Evolutionary conservation across 805 yeast genomes (phyloP).

Genomic region (Starmerella bombi): DNA sequence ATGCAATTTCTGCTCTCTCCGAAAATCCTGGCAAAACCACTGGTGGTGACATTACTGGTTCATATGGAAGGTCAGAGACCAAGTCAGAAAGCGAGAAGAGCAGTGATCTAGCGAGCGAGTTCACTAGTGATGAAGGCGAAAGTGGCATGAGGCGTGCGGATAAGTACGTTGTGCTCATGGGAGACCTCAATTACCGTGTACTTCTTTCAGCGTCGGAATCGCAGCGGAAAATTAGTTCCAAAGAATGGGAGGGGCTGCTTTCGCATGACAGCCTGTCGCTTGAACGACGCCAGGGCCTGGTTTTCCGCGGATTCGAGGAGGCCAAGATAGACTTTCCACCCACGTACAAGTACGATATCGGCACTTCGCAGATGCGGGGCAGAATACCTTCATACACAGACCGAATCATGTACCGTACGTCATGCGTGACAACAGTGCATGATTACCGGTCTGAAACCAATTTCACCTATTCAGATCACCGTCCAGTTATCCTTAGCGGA

Average conservation of each 20-base stretch:
- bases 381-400: slow-evolving; percentile 51
- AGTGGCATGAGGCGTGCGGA: neutral
- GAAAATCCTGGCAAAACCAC: neutral
- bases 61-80: too few species aligned
- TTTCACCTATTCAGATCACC: slow-evolving; percentile 38
- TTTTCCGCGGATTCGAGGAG: slow-evolving; percentile 38
- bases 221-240: slow-evolving; percentile 23
- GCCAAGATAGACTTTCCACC: slow-evolving; percentile 39
- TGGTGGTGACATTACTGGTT: neutral
- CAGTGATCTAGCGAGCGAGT: neutral
- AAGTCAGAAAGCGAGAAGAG: neutral
- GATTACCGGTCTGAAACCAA: slow-evolving; percentile 21
- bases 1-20: neutral
- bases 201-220: slow-evolving; percentile 32
- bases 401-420: slow-evolving; percentile 35
- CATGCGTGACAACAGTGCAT: slow-evolving; percentile 11
- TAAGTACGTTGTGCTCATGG: slow-evolving; percentile 31
- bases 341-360: slow-evolving; percentile 36
- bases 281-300: slow-evolving; percentile 27
- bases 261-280: slow-evolving; percentile 34
- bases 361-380: slow-evolving; percentile 19
- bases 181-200: slow-evolving; percentile 44
- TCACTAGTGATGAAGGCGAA: neutral
- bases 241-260: slow-evolving; percentile 29
- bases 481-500: slow-evolving; percentile 38